Percentiles rank a stretch among this genome's conserved stretches.
phyloP scores from a whole-genome alignment of 495 filamentous ascomycete species.

The Aspergillus heteromorphus region DNA sequence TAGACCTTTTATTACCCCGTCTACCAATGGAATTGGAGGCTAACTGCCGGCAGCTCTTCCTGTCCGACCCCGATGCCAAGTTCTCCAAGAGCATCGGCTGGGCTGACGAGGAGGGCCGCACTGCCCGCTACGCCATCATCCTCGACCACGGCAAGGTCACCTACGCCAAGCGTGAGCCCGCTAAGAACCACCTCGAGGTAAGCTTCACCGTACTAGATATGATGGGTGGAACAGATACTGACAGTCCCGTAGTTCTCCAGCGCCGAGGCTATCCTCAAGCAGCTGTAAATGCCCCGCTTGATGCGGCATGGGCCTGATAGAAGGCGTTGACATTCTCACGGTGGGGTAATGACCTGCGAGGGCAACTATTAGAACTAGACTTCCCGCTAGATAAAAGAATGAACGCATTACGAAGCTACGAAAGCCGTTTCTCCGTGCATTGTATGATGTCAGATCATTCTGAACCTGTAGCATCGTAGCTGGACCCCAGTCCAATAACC shows the following conservation, averaged over 20 bases:
- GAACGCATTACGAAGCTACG: conserved; percentile 25
- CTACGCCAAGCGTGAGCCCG: conserved; percentile 78
- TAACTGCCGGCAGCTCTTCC: conserved; percentile 63
- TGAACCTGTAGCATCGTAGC: neutral
- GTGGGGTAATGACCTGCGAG: conserved; percentile 17
- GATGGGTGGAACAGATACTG: conserved; percentile 7
- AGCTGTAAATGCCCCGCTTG: conserved; percentile 45
- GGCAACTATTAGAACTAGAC: conserved; percentile 18
- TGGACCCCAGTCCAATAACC: neutral
- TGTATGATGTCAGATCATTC: conserved; percentile 8
- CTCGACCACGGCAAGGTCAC: conserved; percentile 85
- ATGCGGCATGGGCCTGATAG: conserved; percentile 14
- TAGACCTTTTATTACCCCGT: neutral
- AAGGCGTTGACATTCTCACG: conserved; percentile 9
- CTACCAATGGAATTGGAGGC: neutral
- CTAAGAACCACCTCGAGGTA: conserved; percentile 60
- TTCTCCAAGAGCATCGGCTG: conserved; percentile 85
- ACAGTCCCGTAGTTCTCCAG: conserved; percentile 52
- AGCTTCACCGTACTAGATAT: neutral
- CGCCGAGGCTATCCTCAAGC: conserved; percentile 64
- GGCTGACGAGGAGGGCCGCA: conserved; percentile 67
- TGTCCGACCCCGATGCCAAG: conserved; percentile 67
- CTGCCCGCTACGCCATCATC: conserved; percentile 76
- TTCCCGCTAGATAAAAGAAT: conserved; percentile 16
- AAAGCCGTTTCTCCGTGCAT: conserved; percentile 8